Evolutionary conservation across 371 early-diverging fungal species (phyloP).

Genomic region (Mortierella sp.): DNA sequence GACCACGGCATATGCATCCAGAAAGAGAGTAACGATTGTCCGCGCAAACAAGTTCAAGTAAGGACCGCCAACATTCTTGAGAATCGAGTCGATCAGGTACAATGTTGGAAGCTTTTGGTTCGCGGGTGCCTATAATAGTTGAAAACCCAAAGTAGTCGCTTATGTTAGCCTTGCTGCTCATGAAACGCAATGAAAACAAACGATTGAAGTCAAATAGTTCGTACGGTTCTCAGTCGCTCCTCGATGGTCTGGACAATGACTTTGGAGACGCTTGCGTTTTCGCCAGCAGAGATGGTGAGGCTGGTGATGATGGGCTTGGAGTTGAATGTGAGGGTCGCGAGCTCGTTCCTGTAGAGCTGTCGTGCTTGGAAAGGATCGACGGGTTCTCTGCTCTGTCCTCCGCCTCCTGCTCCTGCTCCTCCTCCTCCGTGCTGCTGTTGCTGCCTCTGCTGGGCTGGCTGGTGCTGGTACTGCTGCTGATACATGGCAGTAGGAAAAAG

Average conservation of each 20-base stretch:
- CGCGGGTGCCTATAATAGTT: slow-evolving; percentile 72
- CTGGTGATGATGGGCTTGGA: slow-evolving; percentile 92
- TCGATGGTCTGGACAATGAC: slow-evolving; percentile 89
- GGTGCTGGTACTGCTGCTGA: slow-evolving; percentile 49
- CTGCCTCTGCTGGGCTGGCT: slow-evolving; percentile 12
- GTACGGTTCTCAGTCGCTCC: slow-evolving; percentile 83
- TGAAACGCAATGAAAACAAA: background rate
- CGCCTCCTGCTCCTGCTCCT: slow-evolving; percentile 14
- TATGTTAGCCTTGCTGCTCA: background rate
- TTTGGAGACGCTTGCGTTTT: slow-evolving; percentile 73
- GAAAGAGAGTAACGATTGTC: slow-evolving; percentile 77
- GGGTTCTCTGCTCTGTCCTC: slow-evolving; percentile 37
- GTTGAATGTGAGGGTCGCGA: slow-evolving; percentile 81
- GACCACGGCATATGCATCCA: slow-evolving; percentile 80
- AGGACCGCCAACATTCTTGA: slow-evolving; percentile 89
- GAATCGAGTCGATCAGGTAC: slow-evolving; percentile 94
- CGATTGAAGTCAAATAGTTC: background rate
- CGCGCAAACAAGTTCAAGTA: slow-evolving; percentile 81
- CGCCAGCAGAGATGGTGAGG: slow-evolving; percentile 88
- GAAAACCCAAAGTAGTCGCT: background rate
- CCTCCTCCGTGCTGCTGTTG: slow-evolving; percentile 35
- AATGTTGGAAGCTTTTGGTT: slow-evolving; percentile 88
- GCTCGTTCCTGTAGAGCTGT: slow-evolving; percentile 42
- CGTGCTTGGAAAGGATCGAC: slow-evolving; percentile 36
- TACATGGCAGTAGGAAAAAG: slow-evolving; percentile 25